Evolutionary conservation across 1,284 basidiomycete species (phyloP), one percentile per base, ranked within the genome.

Genomic region (Sanguinoderma infundibulare): DNA sequence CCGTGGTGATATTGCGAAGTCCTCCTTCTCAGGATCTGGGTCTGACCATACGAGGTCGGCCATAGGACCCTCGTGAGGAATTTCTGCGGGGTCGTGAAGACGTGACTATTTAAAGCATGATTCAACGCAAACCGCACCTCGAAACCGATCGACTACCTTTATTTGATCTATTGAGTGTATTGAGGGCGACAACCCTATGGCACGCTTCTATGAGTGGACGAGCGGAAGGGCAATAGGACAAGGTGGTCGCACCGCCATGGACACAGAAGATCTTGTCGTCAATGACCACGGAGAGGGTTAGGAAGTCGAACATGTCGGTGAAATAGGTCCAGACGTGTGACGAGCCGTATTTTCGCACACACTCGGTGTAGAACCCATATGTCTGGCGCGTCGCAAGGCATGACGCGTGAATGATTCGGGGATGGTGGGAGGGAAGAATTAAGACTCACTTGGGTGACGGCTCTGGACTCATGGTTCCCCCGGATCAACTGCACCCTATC

Each of bases 1-100:
- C 95, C 96, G 87, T 53, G 98, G 97, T 60, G 95, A 98, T 76
- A 99, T 98, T 42, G 97, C 97, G 75, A 98, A 99, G 73, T 99
- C 98, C 75, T 98, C 97, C 76, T 98, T 98, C 76, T 98, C 97
- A 47, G 95, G 90, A 79, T 99, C 98, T 34, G 98, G 98, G 83
- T 99, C 98, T 47, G 96, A 98, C 98, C 98, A 99, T 2, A 99
- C 98, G 26, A 99, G 84, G 82, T 99, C 98, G n/a, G 97, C 97
- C 96, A 99, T 99, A 5, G 98, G 97, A 1, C 98, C 98, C 79
- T 99, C 98, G 73, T 99, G 98, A 44, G 98, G 98, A 63, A 99
- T 98, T 81, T 99, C 98, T 94, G 74, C 46, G 47, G 44, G 39
- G 35, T 20, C 28, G 54, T 58, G 46, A 60, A 53, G 47, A 57